Percentiles rank a stretch among this genome's conserved stretches.
phyloP scores from a whole-genome alignment of 257 asterid species.

The Salvia rosmarinus region DNA sequence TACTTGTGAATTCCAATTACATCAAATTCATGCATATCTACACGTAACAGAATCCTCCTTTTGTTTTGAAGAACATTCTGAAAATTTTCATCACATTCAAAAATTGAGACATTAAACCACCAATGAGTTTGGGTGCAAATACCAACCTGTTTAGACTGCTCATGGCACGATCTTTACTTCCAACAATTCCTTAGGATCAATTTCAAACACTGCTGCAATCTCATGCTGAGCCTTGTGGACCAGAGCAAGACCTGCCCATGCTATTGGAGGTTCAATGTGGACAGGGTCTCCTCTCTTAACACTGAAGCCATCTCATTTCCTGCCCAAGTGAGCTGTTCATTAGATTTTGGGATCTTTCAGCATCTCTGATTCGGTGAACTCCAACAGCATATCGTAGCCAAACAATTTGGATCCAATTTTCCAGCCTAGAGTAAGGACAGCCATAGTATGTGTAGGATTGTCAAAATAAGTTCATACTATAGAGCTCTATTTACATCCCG shows the following conservation, averaged over 20 bases:
- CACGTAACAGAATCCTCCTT: background rate
- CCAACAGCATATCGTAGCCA: conserved; percentile 94
- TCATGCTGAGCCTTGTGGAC: conserved; percentile 96
- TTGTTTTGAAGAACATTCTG: conserved; percentile 1
- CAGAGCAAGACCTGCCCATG: conserved; percentile 97
- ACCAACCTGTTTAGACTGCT: conserved; percentile 84
- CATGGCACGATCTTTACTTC: conserved; percentile 86
- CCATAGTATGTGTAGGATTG: conserved; percentile 26
- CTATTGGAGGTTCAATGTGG: conserved; percentile 72
- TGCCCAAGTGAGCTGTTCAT: conserved; percentile 95
- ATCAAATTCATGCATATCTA: background rate
- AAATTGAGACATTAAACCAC: conserved; percentile 23
- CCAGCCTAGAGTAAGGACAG: conserved; percentile 66
- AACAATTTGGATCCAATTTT: conserved; percentile 93
- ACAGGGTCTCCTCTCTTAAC: conserved; percentile 85
- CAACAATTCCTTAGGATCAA: conserved; percentile 66
- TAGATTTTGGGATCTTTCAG: conserved; percentile 92
- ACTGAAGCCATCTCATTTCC: conserved; percentile 99
- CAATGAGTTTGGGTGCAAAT: conserved; percentile 14
- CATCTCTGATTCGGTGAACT: conserved; percentile 88
- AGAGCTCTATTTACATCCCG: conserved; percentile 4
- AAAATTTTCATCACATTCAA: background rate
- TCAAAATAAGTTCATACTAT: conserved; percentile 25
- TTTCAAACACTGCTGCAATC: conserved; percentile 87
- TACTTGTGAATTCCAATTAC: background rate